phyloP scores from a whole-genome alignment of 2,329 filamentous ascomycete species.

The Ascochyta lentis region DNA sequence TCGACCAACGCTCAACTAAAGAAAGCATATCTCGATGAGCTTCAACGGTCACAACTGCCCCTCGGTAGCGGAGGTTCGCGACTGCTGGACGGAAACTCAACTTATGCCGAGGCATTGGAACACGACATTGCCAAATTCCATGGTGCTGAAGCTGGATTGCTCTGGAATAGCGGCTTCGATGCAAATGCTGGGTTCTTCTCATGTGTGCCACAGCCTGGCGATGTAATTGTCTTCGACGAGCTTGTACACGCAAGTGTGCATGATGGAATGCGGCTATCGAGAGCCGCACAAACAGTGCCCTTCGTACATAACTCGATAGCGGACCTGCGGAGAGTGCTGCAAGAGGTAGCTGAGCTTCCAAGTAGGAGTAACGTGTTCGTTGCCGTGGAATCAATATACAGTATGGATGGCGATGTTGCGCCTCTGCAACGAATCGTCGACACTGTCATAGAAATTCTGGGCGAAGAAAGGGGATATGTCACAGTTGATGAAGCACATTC shows the following conservation, averaged over 20 bases:
- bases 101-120: conserved; percentile 66
- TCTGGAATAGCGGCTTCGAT: conserved; percentile 65
- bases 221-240: conserved; percentile 70
- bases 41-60: conserved; percentile 48
- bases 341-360: conserved; percentile 28
- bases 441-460: conserved; percentile 63
- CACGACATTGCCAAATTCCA: conserved; percentile 66
- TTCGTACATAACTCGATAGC: conserved; percentile 66
- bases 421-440: conserved; percentile 67
- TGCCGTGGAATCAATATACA: conserved; percentile 61
- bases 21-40: conserved; percentile 56
- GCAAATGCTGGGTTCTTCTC: conserved; percentile 58
- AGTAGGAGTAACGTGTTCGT: conserved; percentile 38
- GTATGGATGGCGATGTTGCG: conserved; percentile 81
- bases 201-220: conserved; percentile 55
- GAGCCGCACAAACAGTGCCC: conserved; percentile 56
- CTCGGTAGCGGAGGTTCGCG: conserved; percentile 67
- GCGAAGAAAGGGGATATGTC: conserved; percentile 65
- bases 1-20: conserved; percentile 57
- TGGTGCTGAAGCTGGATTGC: conserved; percentile 61
- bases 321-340: conserved; percentile 52
- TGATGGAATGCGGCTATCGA: conserved; percentile 72
- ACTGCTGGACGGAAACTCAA: conserved; percentile 69
- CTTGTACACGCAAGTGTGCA: conserved; percentile 80
- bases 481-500: conserved; percentile 75